These are phyloP conservation scores for Vitellaria paradoxa DNA, from an alignment of 179 eudicot genomes.

Conservation along the genomic window DNA sequence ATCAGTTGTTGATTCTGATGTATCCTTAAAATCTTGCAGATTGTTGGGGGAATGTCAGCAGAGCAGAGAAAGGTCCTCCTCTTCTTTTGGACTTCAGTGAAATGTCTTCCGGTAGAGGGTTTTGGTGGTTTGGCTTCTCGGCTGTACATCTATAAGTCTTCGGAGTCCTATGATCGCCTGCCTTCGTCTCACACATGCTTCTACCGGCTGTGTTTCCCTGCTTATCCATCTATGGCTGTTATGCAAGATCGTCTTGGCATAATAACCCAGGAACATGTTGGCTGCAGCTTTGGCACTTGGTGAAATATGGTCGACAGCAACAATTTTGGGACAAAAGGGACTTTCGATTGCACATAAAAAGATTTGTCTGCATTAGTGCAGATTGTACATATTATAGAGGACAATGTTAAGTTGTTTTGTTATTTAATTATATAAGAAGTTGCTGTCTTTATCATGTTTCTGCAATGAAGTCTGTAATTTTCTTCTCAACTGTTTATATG, in stretches of 20 bases:
- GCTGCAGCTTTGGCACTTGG: constrained; percentile 90
- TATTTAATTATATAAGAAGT: constrained; percentile 16
- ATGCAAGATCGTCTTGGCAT: constrained; percentile 65
- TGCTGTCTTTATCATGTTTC: constrained; percentile 2
- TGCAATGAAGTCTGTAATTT: constrained; percentile 1
- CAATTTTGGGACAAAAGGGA: constrained; percentile 8
- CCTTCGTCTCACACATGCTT: constrained; percentile 97
- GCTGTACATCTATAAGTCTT: constrained; percentile 52
- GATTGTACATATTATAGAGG: constrained; percentile 28
- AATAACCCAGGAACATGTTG: constrained; percentile 81
- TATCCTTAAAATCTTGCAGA: constrained; percentile 31
- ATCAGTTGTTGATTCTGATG: neutral
- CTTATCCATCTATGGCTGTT: constrained; percentile 45
- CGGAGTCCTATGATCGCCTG: constrained; percentile 51
- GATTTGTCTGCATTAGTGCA: constrained; percentile 9
- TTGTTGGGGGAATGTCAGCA: constrained; percentile 52
- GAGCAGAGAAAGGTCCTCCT: constrained; percentile 76
- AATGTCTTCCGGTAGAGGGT: constrained; percentile 81
- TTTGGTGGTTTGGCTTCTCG: constrained; percentile 79
- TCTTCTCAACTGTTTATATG: constrained; percentile 21
- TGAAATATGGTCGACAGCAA: constrained; percentile 25
- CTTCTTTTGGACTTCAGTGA: constrained; percentile 95
- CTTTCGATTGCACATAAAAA: constrained; percentile 29
- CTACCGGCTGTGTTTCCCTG: constrained; percentile 68
- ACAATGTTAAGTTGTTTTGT: constrained; percentile 9